Percentiles rank a stretch among this genome's conserved stretches.
phyloP scores from a whole-genome alignment of 202 grass and related monocot species.

The Dendrocalamus latiflorus region DNA sequence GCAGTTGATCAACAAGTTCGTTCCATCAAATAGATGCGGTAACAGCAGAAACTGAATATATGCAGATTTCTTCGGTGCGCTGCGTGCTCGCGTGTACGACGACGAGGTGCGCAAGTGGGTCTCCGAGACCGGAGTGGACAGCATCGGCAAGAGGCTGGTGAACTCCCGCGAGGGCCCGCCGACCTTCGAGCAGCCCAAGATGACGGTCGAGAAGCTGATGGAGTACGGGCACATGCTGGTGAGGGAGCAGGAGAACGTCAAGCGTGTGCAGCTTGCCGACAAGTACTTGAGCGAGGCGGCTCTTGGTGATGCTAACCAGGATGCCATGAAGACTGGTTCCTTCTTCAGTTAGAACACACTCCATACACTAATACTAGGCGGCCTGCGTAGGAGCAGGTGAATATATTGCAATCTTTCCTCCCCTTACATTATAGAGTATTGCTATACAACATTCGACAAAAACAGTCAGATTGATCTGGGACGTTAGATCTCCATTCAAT shows the following conservation, averaged over 20 bases:
- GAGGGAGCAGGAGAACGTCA: conserved; percentile 87
- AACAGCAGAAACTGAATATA: neutral
- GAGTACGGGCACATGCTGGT: conserved; percentile 81
- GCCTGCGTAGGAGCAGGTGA: too few species aligned
- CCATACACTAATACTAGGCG: too few species aligned
- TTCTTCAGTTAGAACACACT: conserved; percentile 46
- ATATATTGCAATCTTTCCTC: too few species aligned
- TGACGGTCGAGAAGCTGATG: conserved; percentile 66
- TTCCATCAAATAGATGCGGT: too few species aligned
- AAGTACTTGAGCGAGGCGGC: conserved; percentile 83
- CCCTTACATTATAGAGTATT: too few species aligned
- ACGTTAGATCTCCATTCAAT: too few species aligned
- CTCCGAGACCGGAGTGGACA: conserved; percentile 37
- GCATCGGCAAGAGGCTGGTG: conserved; percentile 68
- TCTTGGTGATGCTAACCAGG: conserved; percentile 69
- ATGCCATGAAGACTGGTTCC: conserved; percentile 55
- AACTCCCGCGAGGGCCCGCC: conserved; percentile 72
- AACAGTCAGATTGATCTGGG: too few species aligned
- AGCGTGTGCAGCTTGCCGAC: conserved; percentile 92
- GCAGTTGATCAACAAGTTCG: too few species aligned
- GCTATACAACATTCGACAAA: too few species aligned
- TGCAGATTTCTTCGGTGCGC: conserved; percentile 76
- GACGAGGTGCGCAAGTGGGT: conserved; percentile 98
- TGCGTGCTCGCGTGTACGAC: conserved; percentile 82
- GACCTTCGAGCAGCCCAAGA: conserved; percentile 70